Conservation (phyloP, 352 stramenopile species). For the Phytopythium montanum region DNA sequence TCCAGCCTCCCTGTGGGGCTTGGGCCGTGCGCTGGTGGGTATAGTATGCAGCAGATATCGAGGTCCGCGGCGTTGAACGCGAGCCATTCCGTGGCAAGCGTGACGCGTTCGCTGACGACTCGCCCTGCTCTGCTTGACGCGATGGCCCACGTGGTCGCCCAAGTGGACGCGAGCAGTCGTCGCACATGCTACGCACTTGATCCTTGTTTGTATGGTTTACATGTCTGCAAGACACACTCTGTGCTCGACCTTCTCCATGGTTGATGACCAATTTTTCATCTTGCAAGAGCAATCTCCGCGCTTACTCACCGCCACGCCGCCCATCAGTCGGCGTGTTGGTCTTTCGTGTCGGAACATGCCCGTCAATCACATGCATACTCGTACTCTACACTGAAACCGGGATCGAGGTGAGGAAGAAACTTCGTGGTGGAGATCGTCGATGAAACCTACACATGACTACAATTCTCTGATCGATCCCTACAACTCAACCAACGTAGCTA, state of each 20-base stretch:
- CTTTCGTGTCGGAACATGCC: slow-evolving; percentile 70
- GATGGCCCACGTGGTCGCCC: slow-evolving; percentile 3
- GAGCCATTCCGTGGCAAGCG: not conserved
- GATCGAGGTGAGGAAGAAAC: slow-evolving; percentile 79
- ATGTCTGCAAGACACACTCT: slow-evolving; percentile 80
- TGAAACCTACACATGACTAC: slow-evolving; percentile 76
- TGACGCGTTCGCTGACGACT: not conserved
- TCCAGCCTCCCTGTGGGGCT: slow-evolving; percentile 6
- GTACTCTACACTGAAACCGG: not conserved
- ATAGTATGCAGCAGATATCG: slow-evolving; percentile 77
- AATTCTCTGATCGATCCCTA: slow-evolving; percentile 86
- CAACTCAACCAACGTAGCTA: too few relatives aligned
- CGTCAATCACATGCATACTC: slow-evolving; percentile 8
- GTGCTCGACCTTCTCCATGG: slow-evolving; percentile 75
- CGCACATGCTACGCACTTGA: slow-evolving; percentile 29
- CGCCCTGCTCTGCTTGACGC: slow-evolving; percentile 19
- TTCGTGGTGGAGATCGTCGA: slow-evolving; percentile 65
- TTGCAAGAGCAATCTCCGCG: slow-evolving; percentile 60
- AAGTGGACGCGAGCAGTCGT: slow-evolving; percentile 19
- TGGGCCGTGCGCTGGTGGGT: slow-evolving; percentile 56
- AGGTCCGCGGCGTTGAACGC: slow-evolving; percentile 7
- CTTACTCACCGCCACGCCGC: slow-evolving; percentile 65
- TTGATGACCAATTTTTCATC: slow-evolving; percentile 86
- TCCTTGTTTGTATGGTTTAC: slow-evolving; percentile 11
- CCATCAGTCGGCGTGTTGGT: slow-evolving; percentile 65